Evolutionary conservation across 2,329 filamentous ascomycete genomes (phyloP).

Genomic region (Fusarium xyrophilum): DNA sequence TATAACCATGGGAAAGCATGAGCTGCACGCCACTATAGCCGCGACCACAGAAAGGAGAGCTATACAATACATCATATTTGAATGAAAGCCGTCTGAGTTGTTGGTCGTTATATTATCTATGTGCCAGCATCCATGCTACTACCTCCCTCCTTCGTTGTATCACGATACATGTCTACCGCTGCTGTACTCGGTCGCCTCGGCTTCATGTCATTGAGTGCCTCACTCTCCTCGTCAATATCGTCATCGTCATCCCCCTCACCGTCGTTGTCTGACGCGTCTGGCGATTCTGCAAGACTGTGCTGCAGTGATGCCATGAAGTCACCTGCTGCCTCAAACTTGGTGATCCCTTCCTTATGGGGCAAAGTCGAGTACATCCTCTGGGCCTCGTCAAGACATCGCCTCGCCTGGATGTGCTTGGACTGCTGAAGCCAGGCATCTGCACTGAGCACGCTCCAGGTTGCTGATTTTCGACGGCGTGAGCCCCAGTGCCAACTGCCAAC

Average conservation of each 20-base stretch:
- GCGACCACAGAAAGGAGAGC: not conserved
- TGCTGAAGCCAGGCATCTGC: conserved; percentile 84
- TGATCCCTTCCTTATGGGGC: conserved; percentile 58
- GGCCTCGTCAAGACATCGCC: conserved; percentile 77
- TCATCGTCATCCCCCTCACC: conserved; percentile 55
- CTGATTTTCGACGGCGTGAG: conserved; percentile 80
- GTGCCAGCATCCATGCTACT: conserved; percentile 26
- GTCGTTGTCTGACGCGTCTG: conserved; percentile 47
- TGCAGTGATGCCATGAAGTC: conserved; percentile 62
- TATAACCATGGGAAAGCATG: not conserved
- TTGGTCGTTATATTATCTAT: conserved; percentile 48
- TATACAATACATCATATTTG: not conserved
- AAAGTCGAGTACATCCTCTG: conserved; percentile 60
- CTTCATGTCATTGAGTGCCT: conserved; percentile 59
- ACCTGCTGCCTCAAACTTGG: conserved; percentile 58
- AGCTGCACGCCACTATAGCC: not conserved
- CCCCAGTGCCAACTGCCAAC: conserved; percentile 73
- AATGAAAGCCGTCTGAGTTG: not conserved
- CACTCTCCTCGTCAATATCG: conserved; percentile 60
- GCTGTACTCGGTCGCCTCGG: conserved; percentile 64
- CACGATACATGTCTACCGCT: conserved; percentile 56
- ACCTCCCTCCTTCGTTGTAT: conserved; percentile 34
- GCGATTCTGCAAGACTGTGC: conserved; percentile 55
- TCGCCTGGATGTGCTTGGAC: conserved; percentile 78
- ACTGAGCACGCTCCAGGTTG: conserved; percentile 84